Evolutionary conservation across 257 asterid genomes (phyloP), one percentile per base, ranked within the genome.

Genomic region (Knoxia roxburghii): DNA sequence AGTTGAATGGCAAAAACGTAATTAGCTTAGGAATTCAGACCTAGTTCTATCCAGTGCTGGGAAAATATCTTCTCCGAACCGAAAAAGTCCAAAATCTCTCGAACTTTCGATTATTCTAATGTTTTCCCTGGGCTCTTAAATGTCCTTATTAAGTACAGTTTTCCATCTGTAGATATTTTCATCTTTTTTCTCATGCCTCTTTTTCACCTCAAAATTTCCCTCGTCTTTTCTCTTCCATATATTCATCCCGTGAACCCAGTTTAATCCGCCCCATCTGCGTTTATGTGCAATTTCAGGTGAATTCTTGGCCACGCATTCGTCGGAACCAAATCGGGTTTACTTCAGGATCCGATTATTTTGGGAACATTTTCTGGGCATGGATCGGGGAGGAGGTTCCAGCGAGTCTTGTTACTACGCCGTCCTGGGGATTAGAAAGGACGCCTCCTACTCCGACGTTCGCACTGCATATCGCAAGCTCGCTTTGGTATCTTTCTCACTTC

Each of bases 381-480:
- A 86, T 78, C 78, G 86, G 69, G 85, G 73, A 65, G 97, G 88
- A 77, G 88, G 83, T 45, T 83, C 90, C 75, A 48, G 45, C 39
- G 86, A 84, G 49, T 83, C 95, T 13, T 78, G 94, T 80, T 89
- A 85, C 70, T 91, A 91, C 78, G 72, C 95, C 53, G 90, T 87
- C 7, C 87, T 91, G 2, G 98, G 95, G 65, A 77, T 91, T 70
- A 86, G 86, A 41, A 81, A 78, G 70, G 96, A 89, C 50, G 91
- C 98, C 77, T 82, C 96, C 81, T 79, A 58, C 80, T 83, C 95
- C 18, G 91, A 91, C 32, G 70, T 91, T 61, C 98, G 98, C 55
- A 48, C 95, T 18, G 98, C 98, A 62, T 91, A 91, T 67, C 95
- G 95, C 70, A 91, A 84, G 68, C 91, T 89, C 27, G 96, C 98